Conservation (phyloP, 2,329 filamentous ascomycete species). For the Rhytidhysteron rufulum region DNA sequence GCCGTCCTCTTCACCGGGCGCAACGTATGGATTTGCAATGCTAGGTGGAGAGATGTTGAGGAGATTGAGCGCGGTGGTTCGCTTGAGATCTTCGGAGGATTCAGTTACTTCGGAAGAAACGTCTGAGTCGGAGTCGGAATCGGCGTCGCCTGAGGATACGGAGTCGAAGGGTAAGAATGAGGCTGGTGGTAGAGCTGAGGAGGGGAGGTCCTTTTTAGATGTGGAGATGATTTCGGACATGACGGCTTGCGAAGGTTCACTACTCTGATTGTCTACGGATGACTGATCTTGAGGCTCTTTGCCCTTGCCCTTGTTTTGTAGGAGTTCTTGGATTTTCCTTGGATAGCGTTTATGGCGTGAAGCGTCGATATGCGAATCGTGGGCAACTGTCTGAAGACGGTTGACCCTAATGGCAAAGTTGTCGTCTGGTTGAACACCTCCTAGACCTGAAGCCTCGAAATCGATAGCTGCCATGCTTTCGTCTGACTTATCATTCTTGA, state of each 20-base stretch:
- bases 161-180: conserved; percentile 41
- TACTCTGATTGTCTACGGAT: conserved; percentile 6
- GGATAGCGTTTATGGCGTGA: conserved; percentile 15
- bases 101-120: conserved; percentile 26
- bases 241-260: conserved; percentile 9
- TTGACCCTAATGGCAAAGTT: conserved; percentile 53
- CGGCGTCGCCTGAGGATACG: conserved; percentile 28
- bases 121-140: conserved; percentile 36
- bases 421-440: conserved; percentile 57
- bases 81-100: conserved; percentile 9
- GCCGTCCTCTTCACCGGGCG: background rate
- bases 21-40: background rate
- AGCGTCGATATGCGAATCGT: background rate
- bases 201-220: conserved; percentile 59
- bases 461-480: conserved; percentile 28
- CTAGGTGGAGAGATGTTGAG: conserved; percentile 20
- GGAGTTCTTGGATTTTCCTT: conserved; percentile 30
- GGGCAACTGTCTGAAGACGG: conserved; percentile 19
- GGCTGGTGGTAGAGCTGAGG: conserved; percentile 42
- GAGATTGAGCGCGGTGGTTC: conserved; percentile 22
- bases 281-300: too few relatives aligned
- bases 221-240: conserved; percentile 67
- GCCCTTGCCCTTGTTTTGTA: conserved; percentile 23
- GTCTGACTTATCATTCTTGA: conserved; percentile 20
- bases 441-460: conserved; percentile 52